Conservation (phyloP, 2,329 filamentous ascomycete species). For the Trichocomaceae sp. region DNA sequence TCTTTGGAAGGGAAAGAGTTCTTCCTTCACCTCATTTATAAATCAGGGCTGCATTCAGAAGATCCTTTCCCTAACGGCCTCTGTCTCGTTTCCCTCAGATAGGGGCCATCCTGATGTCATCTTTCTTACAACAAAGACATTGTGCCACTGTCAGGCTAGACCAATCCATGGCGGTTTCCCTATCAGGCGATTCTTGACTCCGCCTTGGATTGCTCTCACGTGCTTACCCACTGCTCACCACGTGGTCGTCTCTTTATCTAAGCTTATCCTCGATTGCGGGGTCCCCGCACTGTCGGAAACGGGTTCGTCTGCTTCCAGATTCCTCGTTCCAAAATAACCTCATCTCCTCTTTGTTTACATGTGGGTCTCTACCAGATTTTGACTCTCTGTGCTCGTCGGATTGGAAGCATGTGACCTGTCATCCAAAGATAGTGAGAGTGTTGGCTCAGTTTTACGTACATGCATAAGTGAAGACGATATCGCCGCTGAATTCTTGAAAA, state of each 20-base stretch:
- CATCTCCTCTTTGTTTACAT: background rate
- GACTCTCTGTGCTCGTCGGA: background rate
- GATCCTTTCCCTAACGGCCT: background rate
- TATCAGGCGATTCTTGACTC: background rate
- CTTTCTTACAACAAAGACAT: background rate
- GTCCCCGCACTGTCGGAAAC: background rate
- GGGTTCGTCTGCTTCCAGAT: background rate
- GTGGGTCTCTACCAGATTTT: background rate
- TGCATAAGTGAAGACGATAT: background rate
- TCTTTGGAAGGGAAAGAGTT: background rate
- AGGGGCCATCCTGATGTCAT: background rate
- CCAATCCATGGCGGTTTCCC: background rate
- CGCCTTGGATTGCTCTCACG: background rate
- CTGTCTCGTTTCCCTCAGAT: background rate
- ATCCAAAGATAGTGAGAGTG: background rate
- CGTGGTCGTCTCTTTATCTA: background rate
- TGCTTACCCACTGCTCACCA: background rate
- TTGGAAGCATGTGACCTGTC: background rate
- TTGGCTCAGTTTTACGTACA: background rate
- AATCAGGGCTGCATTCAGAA: background rate
- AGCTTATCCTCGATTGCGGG: background rate
- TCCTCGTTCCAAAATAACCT: background rate
- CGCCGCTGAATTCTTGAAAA: background rate
- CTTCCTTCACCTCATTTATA: background rate
- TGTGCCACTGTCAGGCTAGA: background rate